A percentile compares a stretch with the other conserved stretches of the same genome.
These are phyloP conservation scores for Plectosphaerella sp. DNA, from an alignment of 2,329 filamentous ascomycete species.

Conservation along the genomic window DNA sequence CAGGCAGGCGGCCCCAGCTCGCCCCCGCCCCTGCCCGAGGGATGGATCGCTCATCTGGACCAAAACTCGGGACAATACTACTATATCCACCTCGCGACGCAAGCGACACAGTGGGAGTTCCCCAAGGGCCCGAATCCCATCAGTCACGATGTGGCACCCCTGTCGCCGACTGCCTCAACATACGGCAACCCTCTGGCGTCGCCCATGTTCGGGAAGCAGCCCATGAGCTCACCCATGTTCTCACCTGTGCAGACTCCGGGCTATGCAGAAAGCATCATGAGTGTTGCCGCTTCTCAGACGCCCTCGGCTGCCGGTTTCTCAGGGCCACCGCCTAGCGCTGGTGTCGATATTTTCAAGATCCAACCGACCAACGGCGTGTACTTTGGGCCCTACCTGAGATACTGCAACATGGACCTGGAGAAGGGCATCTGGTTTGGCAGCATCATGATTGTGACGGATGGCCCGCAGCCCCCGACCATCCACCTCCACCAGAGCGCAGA, in stretches of 20 bases:
- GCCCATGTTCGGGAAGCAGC: slow-evolving; percentile 62
- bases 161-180: slow-evolving; percentile 76
- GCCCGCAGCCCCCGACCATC: slow-evolving; percentile 88
- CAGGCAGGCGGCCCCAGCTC: slow-evolving; percentile 61
- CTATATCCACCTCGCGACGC: slow-evolving; percentile 92
- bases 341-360: slow-evolving; percentile 91
- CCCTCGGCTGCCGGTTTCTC: slow-evolving; percentile 79
- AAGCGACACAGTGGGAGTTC: slow-evolving; percentile 98
- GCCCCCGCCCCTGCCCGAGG: slow-evolving; percentile 89
- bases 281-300: slow-evolving; percentile 67
- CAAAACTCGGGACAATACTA: slow-evolving; percentile 97
- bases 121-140: slow-evolving; percentile 92
- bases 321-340: slow-evolving; percentile 81
- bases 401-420: slow-evolving; percentile 96
- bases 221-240: slow-evolving; percentile 75
- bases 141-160: slow-evolving; percentile 72
- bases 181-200: slow-evolving; percentile 72
- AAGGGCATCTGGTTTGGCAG: slow-evolving; percentile 88
- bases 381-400: slow-evolving; percentile 92
- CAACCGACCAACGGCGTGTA: slow-evolving; percentile 94
- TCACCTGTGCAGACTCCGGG: slow-evolving; percentile 73
- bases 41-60: slow-evolving; percentile 96
- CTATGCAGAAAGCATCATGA: slow-evolving; percentile 83
- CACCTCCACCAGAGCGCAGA: slow-evolving; percentile 90
- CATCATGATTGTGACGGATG: slow-evolving; percentile 88